A percentile compares a stretch with the other conserved stretches of the same genome.
These are phyloP conservation scores for Crithidia bombi DNA, from an alignment of 208 protist genomes.

Conservation along the genomic window DNA sequence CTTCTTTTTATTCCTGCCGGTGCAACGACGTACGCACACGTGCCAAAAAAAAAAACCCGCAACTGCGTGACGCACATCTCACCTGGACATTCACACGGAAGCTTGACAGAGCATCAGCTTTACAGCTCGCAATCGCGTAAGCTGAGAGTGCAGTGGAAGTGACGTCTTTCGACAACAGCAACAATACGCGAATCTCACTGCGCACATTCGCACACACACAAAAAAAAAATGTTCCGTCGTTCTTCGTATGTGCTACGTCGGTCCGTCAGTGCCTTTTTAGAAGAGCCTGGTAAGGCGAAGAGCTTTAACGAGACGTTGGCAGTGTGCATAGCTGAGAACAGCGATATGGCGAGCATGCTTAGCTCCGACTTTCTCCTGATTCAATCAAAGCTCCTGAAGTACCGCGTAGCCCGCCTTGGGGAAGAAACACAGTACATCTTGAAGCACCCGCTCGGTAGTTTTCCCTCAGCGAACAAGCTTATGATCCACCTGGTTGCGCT, in stretches of 20 bases:
- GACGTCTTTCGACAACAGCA: neutral
- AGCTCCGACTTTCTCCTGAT: slow-evolving; percentile 71
- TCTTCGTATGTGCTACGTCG: slow-evolving; percentile 31
- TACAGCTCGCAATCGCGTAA: neutral
- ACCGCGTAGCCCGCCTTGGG: slow-evolving; percentile 74
- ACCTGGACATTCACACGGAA: neutral
- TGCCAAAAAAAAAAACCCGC: too few relatives aligned
- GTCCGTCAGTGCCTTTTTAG: slow-evolving; percentile 67
- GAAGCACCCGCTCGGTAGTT: slow-evolving; percentile 49
- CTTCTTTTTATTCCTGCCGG: neutral
- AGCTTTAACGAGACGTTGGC: slow-evolving; percentile 62
- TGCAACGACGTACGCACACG: too few relatives aligned
- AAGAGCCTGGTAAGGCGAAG: slow-evolving; percentile 51
- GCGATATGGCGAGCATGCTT: slow-evolving; percentile 73
- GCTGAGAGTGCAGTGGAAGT: slow-evolving; percentile 2
- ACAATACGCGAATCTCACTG: neutral
- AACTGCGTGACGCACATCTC: neutral
- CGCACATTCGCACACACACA: slow-evolving; percentile 8
- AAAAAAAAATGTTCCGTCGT: slow-evolving; percentile 50
- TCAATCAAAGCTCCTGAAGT: slow-evolving; percentile 71
- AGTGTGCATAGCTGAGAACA: slow-evolving; percentile 54
- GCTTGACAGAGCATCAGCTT: neutral
- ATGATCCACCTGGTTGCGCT: slow-evolving; percentile 47
- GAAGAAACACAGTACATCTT: slow-evolving; percentile 61
- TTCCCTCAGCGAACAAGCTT: slow-evolving; percentile 43